phyloP scores from a whole-genome alignment of 1,139 yeast species.

The Pneumocystis jirovecii region DNA sequence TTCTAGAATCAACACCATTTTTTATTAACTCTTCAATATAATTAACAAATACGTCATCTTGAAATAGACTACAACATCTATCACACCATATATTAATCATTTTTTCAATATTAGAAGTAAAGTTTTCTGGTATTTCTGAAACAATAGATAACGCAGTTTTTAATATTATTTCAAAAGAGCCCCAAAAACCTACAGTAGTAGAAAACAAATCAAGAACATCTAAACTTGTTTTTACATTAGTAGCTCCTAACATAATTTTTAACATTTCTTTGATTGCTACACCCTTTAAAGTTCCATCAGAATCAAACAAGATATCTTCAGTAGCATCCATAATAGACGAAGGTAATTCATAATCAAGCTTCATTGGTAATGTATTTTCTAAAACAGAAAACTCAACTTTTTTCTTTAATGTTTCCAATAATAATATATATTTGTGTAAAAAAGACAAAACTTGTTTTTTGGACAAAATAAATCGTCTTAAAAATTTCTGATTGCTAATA shows the following conservation, averaged over 20 bases:
- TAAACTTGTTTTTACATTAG: background rate
- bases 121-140: background rate
- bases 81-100: background rate
- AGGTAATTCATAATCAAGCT: background rate
- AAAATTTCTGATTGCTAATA: background rate
- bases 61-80: background rate
- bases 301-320: background rate
- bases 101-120: background rate
- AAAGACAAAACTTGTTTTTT: background rate
- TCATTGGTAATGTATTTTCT: background rate
- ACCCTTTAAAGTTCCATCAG: background rate
- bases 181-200: background rate
- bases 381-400: background rate
- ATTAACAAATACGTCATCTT: background rate
- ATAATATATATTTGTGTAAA: background rate
- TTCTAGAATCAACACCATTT: background rate
- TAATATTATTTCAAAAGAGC: background rate
- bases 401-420: background rate
- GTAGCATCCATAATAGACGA: background rate
- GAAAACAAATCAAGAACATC: background rate
- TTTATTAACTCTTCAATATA: background rate
- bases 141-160: background rate
- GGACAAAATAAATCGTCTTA: background rate
- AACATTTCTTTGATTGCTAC: background rate
- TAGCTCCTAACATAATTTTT: background rate